Evolutionary conservation across 352 stramenopile species (phyloP), one percentile per base, ranked within the genome.

Genomic region (Phytophthora constricta): DNA sequence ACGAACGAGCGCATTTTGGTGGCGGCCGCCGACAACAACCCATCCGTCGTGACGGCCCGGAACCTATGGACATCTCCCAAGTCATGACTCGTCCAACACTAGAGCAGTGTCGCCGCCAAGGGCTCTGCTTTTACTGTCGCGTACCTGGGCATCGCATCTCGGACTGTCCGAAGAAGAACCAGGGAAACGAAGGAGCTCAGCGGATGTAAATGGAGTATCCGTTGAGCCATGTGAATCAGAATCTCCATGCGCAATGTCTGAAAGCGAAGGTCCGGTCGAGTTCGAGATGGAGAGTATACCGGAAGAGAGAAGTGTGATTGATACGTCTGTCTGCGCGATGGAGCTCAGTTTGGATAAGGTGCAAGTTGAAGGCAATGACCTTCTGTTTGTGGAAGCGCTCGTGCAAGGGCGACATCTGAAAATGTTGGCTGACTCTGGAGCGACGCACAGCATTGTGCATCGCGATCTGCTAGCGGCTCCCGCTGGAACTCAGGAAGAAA

Each of bases 391-490:
- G 22, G 42, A 52, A 20, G 57, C 51, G 20, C 19, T 49, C 27
- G 43, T 67, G 13, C 26, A 58, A 48, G 57, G 33, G 22, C 13
- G 28, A 5, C 17, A 19, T 22, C 22, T 72, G 26, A 58, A 49
- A 49, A 59, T 63, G 56, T 37, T 72, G 19, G 50, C 67, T 34
- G 57, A 68, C 46, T 72, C 51, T 47, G 57, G 57, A 10, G 65
- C 65, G 20, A 64, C 52, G 34, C 55, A 72, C 34, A 56, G 33
- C 56, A 62, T 66, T 52, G 63, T 65, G 22, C 28, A 45, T n/a
- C 42, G 33, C 33, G 33, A 50, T 57, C 57, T 56, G 57, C 57
- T 57, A 27, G 31, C 16, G 16, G 56, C 47, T 42, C 56, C 46
- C 23, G 33, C 56, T 25, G 22, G 57, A 19, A 50, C 34, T 4